Base-by-base conservation (phyloP, 2,329 filamentous ascomycete genomes). In the Lizonia empirigonia region DNA sequence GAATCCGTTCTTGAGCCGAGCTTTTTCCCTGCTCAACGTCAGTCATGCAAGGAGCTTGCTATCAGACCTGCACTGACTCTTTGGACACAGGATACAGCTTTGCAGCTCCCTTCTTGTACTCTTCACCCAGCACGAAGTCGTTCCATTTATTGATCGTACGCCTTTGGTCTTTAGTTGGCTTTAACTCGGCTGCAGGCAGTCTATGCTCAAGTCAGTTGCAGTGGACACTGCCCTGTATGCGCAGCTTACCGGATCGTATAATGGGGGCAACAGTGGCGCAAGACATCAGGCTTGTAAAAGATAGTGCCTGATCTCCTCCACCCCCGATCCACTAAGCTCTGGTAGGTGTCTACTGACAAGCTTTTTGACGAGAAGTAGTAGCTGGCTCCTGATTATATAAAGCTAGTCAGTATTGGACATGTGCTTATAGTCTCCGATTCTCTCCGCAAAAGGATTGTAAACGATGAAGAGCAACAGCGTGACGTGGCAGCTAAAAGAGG, bases 241-340 rank as follows among this genome's bases (percentile, higher is more conserved):
- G 22, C 30, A 41, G 29, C 68, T 44, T 61, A 78, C 77, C 77
- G 85, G 45, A 94, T 86, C 1, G 89, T 91, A 71, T 93, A 97
- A 68, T 97, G 91, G 35, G 92, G 91, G 72, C 94, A 99, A 67
- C 94, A 99, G 55, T 91, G 89, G 49, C 85, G 80, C 51, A 82
- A 82, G 64, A 90, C 86, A 71, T 94, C 88, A 12, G 90, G 89
- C 54, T 90, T 85, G 74, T 94, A 94, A 39, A 94, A 77, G 7
- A 91, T 77, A 22, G 76, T 84, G 13, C 80, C 80, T 30, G 80
- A 81, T 59, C 80, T 71, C 38, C 90, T 86, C 89, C 89, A 94
- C 55, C 86, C 89, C 58, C 88, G 83, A 71, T 91, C 84, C 35
- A 93, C 76, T 29, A 94, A 78, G 34, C 70, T 76, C 69, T 93